Evolutionary conservation across 305 asterid species (phyloP).

Genomic region (Caryopteris hybrid): DNA sequence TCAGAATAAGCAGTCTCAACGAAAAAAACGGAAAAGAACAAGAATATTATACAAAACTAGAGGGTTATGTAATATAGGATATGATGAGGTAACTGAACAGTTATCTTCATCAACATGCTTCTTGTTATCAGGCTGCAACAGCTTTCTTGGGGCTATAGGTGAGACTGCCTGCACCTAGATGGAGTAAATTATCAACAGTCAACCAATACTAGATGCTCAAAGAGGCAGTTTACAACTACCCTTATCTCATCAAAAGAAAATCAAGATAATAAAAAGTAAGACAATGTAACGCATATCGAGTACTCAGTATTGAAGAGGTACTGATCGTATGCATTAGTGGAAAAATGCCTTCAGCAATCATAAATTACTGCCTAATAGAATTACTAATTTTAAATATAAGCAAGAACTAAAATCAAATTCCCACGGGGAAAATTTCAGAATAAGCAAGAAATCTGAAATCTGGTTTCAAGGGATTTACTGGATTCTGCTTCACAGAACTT

Average conservation of each 20-base stretch:
- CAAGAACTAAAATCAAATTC: conserved; percentile 8
- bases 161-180: conserved; percentile 38
- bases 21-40: background rate
- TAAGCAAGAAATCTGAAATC: background rate
- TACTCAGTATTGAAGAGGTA: too few species aligned
- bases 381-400: background rate
- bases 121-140: conserved; percentile 69
- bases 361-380: background rate
- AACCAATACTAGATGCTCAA: conserved; percentile 14
- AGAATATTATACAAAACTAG: background rate
- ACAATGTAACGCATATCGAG: too few species aligned
- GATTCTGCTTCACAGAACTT: conserved; percentile 37
- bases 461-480: conserved; percentile 30
- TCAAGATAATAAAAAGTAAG: background rate
- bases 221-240: background rate
- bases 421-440: background rate
- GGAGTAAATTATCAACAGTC: conserved; percentile 12
- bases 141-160: conserved; percentile 46
- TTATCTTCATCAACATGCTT: conserved; percentile 70
- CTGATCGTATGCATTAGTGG: too few species aligned
- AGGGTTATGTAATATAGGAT: conserved; percentile 34
- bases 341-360: background rate
- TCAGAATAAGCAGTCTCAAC: conserved; percentile 1
- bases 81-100: conserved; percentile 55
- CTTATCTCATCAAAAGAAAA: conserved; percentile 2